phyloP scores from a whole-genome alignment of 352 stramenopile species.

The Globisporangium uncinulatum region DNA sequence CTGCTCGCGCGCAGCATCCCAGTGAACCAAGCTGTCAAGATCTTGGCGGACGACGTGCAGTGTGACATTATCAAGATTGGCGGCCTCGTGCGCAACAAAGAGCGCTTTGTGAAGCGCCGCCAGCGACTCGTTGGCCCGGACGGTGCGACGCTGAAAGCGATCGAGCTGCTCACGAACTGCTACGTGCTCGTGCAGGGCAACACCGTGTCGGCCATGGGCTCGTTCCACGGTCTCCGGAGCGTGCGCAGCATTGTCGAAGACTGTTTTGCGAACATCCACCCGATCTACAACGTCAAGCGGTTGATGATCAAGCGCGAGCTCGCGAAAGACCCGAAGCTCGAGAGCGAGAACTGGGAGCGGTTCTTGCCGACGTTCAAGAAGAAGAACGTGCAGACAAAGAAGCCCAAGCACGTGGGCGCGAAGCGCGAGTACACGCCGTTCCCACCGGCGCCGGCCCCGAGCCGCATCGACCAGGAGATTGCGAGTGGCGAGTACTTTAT shows the following conservation, averaged over 20 bases:
- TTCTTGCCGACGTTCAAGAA: constrained; percentile 99
- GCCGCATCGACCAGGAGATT: constrained; percentile 98
- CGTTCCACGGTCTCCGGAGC: constrained; percentile 90
- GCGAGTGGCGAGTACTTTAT: constrained; percentile 99
- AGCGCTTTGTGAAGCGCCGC: constrained; percentile 98
- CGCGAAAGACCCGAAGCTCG: constrained; percentile 97
- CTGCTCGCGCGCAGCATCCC: constrained; percentile 96
- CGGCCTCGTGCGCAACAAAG: constrained; percentile 98
- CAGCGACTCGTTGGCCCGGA: constrained; percentile 97
- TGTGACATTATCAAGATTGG: constrained; percentile 99
- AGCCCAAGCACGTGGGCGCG: constrained; percentile 83
- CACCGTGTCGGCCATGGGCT: constrained; percentile 91
- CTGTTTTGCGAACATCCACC: constrained; percentile 99
- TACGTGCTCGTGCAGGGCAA: constrained; percentile 99
- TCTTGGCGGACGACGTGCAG: constrained; percentile 97
- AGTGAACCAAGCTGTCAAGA: constrained; percentile 95
- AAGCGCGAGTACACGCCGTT: constrained; percentile 99
- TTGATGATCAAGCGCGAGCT: constrained; percentile 99
- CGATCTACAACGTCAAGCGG: constrained; percentile 99
- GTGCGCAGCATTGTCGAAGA: constrained; percentile 97
- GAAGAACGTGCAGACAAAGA: constrained; percentile 98
- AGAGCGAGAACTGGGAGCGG: constrained; percentile 97
- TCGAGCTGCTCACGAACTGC: constrained; percentile 99
- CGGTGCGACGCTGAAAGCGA: constrained; percentile 95
- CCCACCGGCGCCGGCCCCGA: constrained; percentile 91